Percentiles rank a stretch among this genome's conserved stretches.
Evolutionary conservation across 1,284 basidiomycete species (phyloP).

Genomic region (Austroboletus novae-zelandiae): DNA sequence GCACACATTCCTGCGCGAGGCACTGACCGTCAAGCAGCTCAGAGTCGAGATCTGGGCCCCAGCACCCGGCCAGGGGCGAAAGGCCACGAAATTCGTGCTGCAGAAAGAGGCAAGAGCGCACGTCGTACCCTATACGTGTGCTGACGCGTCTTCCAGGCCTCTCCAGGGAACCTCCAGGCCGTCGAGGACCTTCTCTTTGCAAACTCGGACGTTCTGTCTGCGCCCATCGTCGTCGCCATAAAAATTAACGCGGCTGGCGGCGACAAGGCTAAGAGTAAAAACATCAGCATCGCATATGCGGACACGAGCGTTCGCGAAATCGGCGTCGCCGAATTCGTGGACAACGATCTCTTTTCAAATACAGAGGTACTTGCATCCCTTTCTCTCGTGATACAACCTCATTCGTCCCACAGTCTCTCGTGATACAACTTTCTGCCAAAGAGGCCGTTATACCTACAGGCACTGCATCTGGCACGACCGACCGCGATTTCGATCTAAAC

Average conservation of each 20-base stretch:
- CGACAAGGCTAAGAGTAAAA: slow-evolving; percentile 55
- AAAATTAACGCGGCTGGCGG: slow-evolving; percentile 61
- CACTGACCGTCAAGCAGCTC: slow-evolving; percentile 87
- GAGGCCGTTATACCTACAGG: slow-evolving; percentile 80
- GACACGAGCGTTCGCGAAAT: slow-evolving; percentile 74
- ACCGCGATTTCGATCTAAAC: slow-evolving; percentile 82
- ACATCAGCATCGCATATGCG: slow-evolving; percentile 73
- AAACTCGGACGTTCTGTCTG: slow-evolving; percentile 78
- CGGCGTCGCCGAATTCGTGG: slow-evolving; percentile 85
- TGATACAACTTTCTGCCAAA: slow-evolving; percentile 96
- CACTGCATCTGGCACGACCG: slow-evolving; percentile 65
- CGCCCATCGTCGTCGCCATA: slow-evolving; percentile 91
- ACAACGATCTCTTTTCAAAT: slow-evolving; percentile 96
- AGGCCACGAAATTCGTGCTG: slow-evolving; percentile 68
- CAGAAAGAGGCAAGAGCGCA: slow-evolving; percentile 68
- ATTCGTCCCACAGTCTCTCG: slow-evolving; percentile 64
- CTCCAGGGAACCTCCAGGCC: slow-evolving; percentile 91
- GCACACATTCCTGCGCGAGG: slow-evolving; percentile 85
- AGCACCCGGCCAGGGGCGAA: slow-evolving; percentile 73
- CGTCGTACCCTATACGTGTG: background rate
- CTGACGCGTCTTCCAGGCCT: slow-evolving; percentile 57
- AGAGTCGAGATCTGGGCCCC: slow-evolving; percentile 91
- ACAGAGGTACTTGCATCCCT: slow-evolving; percentile 64
- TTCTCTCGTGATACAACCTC: background rate
- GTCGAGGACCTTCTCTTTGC: slow-evolving; percentile 93